Evolutionary conservation across 2,329 filamentous ascomycete genomes (phyloP).

Genomic region (Bipolaris cookei): DNA sequence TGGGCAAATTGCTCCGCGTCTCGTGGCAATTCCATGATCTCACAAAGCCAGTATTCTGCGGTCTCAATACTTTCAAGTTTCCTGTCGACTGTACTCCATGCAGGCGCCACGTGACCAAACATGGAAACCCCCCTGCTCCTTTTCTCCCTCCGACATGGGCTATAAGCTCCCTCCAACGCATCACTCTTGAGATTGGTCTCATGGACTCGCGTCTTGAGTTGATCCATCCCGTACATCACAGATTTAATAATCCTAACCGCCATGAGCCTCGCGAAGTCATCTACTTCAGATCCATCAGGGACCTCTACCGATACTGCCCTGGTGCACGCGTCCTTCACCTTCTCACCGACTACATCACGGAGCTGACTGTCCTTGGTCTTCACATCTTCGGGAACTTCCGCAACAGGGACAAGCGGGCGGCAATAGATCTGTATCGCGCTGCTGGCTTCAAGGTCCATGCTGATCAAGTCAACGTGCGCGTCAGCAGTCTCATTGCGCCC

Average conservation of each 20-base stretch:
- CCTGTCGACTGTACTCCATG: background rate
- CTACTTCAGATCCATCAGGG: conserved; percentile 2
- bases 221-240: too few species aligned
- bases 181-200: conserved; percentile 13
- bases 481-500: background rate
- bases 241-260: background rate
- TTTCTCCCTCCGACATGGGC: conserved; percentile 2
- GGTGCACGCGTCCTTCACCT: conserved; percentile 16
- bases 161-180: conserved; percentile 6
- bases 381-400: conserved; percentile 12
- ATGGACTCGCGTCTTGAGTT: conserved; percentile 12
- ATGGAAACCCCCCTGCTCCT: background rate
- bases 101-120: background rate
- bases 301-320: conserved; percentile 18
- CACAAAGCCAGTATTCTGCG: conserved; percentile 21
- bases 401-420: background rate
- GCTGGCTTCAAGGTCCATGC: conserved; percentile 16
- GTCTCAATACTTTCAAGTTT: conserved; percentile 12
- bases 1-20: conserved; percentile 2
- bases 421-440: conserved; percentile 7
- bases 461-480: conserved; percentile 9
- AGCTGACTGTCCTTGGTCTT: conserved; percentile 15
- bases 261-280: background rate
- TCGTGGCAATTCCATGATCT: conserved; percentile 9
- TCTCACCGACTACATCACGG: conserved; percentile 11